Evolutionary conservation across 495 filamentous ascomycete species (phyloP).

Genomic region (Neurospora sp.): DNA sequence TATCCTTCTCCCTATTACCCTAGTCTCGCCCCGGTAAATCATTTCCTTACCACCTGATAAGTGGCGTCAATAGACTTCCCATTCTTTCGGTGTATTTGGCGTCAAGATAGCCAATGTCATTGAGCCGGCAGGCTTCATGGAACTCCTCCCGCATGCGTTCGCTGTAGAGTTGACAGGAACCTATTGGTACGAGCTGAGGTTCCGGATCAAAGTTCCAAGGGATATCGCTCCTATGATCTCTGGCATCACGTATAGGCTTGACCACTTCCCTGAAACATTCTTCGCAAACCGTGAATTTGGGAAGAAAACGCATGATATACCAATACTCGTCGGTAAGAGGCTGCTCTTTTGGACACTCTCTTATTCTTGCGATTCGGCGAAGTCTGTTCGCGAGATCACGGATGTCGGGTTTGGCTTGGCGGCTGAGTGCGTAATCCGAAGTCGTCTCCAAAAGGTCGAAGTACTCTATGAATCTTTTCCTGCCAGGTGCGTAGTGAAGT

Average conservation of each 20-base stretch:
- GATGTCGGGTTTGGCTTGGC: constrained; percentile 22
- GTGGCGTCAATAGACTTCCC: neutral
- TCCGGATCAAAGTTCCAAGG: constrained; percentile 33
- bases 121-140: constrained; percentile 42
- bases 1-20: neutral
- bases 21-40: neutral
- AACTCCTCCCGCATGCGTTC: constrained; percentile 61
- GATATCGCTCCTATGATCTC: constrained; percentile 30
- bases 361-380: constrained; percentile 19
- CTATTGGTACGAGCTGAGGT: constrained; percentile 23
- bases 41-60: neutral
- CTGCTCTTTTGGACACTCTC: constrained; percentile 16
- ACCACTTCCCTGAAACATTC: constrained; percentile 58
- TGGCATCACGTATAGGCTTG: constrained; percentile 44
- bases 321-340: constrained; percentile 19
- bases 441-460: constrained; percentile 33
- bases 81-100: constrained; percentile 36
- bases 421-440: constrained; percentile 24
- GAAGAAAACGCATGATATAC: constrained; percentile 30
- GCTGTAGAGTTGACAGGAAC: constrained; percentile 66
- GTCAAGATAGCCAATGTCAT: constrained; percentile 48
- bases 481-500: constrained; percentile 23
- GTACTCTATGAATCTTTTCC: constrained; percentile 34
- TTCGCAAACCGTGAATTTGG: constrained; percentile 34
- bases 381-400: constrained; percentile 27